These are phyloP conservation scores for Triticum timopheevii DNA, from an alignment of 176 grass and related monocot genomes.

Conservation along the genomic window DNA sequence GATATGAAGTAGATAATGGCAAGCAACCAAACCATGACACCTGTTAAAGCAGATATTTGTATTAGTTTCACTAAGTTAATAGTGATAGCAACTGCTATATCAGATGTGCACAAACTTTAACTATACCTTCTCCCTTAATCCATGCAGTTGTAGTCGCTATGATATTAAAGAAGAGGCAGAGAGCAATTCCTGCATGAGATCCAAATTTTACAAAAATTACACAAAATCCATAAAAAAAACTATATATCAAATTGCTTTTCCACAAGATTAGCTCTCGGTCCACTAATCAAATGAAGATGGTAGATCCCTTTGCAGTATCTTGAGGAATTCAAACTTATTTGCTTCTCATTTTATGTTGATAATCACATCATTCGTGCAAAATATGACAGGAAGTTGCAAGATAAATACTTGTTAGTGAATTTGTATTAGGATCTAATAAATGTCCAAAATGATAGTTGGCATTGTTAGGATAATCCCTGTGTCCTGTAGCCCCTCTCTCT, in stretches of 20 bases:
- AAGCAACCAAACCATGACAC: slow-evolving; percentile 92
- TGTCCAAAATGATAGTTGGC: background rate
- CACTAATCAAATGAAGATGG: slow-evolving; percentile 19
- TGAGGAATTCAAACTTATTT: slow-evolving; percentile 1
- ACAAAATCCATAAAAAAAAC: background rate
- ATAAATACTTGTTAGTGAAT: background rate
- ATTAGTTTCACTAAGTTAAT: slow-evolving; percentile 3
- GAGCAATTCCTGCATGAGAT: slow-evolving; percentile 57
- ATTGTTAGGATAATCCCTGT: no score
- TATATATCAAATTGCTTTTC: background rate
- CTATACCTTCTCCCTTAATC: slow-evolving; percentile 89
- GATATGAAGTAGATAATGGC: slow-evolving; percentile 96
- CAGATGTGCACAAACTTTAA: slow-evolving; percentile 3
- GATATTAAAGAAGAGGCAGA: slow-evolving; percentile 85
- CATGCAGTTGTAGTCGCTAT: slow-evolving; percentile 88
- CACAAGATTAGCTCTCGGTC: background rate
- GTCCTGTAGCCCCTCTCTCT: no score
- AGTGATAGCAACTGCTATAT: slow-evolving; percentile 14
- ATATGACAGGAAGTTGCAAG: background rate
- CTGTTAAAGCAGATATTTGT: slow-evolving; percentile 39
- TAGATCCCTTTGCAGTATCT: background rate
- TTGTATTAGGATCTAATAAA: background rate
- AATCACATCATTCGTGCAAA: slow-evolving; percentile 1
- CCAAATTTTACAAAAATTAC: background rate
- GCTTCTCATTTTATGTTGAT: background rate